A percentile compares a stretch with the other conserved stretches of the same genome.
Conservation (phyloP, 192 early-diverging fungal species). For the Linnemannia hyalina region DNA sequence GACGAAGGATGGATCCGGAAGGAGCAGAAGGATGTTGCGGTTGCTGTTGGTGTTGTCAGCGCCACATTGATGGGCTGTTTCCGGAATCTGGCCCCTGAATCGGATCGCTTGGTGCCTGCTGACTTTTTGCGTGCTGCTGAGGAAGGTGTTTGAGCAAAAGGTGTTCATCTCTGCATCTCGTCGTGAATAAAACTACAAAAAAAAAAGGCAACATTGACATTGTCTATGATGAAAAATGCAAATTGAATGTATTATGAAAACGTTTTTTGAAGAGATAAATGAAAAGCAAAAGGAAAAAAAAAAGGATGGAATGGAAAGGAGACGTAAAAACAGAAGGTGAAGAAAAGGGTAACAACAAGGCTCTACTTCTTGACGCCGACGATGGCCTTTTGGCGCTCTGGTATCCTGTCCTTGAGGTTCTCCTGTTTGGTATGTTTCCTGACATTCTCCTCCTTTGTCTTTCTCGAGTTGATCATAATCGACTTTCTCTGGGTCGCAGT, state of each 20-base stretch:
- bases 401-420: slow-evolving; percentile 65
- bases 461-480: slow-evolving; percentile 82
- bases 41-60: slow-evolving; percentile 68
- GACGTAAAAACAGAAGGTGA: background rate
- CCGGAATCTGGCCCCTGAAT: slow-evolving; percentile 59
- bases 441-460: slow-evolving; percentile 91
- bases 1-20: slow-evolving; percentile 57
- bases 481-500: slow-evolving; percentile 85
- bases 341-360: background rate
- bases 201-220: too few species aligned
- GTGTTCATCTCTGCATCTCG: too few species aligned
- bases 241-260: background rate
- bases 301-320: too few species aligned
- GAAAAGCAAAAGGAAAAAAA: background rate
- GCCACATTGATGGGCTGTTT: slow-evolving; percentile 73
- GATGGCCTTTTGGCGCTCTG: slow-evolving; percentile 80
- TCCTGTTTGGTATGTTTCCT: slow-evolving; percentile 86
- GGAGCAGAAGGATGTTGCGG: slow-evolving; percentile 69
- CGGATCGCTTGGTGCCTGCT: slow-evolving; percentile 50
- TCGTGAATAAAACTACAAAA: too few species aligned
- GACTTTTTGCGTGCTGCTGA: slow-evolving; percentile 53
- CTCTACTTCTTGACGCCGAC: slow-evolving; percentile 72
- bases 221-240: background rate
- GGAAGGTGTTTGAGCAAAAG: slow-evolving; percentile 8
- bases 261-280: background rate